A percentile compares a stretch with the other conserved stretches of the same genome.
phyloP scores from a whole-genome alignment of 805 yeast species.

The Ogataea saltuana region DNA sequence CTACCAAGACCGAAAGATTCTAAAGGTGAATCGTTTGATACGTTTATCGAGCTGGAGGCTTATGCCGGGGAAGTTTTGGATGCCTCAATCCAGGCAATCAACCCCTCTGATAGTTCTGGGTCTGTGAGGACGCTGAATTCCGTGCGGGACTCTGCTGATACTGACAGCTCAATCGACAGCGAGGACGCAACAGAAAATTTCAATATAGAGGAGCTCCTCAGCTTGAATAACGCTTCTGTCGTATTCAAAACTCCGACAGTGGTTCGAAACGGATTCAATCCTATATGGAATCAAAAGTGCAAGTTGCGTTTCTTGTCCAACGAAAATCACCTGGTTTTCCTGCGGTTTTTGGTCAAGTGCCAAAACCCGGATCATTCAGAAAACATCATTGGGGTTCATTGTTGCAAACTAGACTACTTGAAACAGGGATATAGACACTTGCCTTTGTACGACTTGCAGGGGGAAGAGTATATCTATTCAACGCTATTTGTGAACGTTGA shows the following conservation, averaged over 20 bases:
- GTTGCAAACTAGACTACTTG: conserved; percentile 61
- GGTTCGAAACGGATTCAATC: conserved; percentile 80
- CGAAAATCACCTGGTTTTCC: conserved; percentile 51
- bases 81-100: conserved; percentile 13
- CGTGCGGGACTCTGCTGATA: background rate
- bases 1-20: conserved; percentile 67
- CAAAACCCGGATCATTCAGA: conserved; percentile 24
- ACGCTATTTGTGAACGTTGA: conserved; percentile 45
- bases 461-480: conserved; percentile 67
- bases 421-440: conserved; percentile 81
- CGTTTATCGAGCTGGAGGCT: conserved; percentile 62
- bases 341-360: conserved; percentile 51
- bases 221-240: conserved; percentile 20
- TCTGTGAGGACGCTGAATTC: conserved; percentile 7
- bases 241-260: conserved; percentile 40
- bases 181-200: background rate
- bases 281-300: conserved; percentile 69
- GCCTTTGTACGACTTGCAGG: conserved; percentile 72
- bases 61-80: conserved; percentile 41
- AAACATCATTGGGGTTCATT: conserved; percentile 54
- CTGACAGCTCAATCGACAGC: background rate
- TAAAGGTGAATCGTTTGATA: conserved; percentile 50
- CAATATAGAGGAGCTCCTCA: conserved; percentile 4
- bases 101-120: conserved; percentile 9
- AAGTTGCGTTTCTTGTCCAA: conserved; percentile 41